A percentile compares a stretch with the other conserved stretches of the same genome.
Conservation (phyloP, 2,329 filamentous ascomycete species). For the Ophiocordyceps unilateralis region DNA sequence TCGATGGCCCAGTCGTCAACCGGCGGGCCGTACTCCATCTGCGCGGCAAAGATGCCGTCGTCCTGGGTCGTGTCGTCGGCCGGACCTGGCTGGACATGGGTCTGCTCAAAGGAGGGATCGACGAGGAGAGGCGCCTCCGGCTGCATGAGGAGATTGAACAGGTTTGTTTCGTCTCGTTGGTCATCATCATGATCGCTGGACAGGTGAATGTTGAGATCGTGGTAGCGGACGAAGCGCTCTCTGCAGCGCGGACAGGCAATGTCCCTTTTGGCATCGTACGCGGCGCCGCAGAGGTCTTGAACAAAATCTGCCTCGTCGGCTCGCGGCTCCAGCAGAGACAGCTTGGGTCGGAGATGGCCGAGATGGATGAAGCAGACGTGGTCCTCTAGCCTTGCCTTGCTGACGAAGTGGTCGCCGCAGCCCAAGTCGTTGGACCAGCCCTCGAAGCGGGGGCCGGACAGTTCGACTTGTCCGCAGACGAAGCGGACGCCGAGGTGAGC, state of each 20-base stretch:
- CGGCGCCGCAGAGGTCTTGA: constrained; percentile 24
- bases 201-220: constrained; percentile 31
- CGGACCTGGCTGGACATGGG: constrained; percentile 8
- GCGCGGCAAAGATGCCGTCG: constrained; percentile 15
- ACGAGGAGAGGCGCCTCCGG: constrained; percentile 1
- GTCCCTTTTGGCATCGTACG: constrained; percentile 22
- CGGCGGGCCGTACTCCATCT: constrained; percentile 13
- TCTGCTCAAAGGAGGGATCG: constrained; percentile 7
- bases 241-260: constrained; percentile 28
- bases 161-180: constrained; percentile 5
- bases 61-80: constrained; percentile 9
- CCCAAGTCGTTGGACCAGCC: constrained; percentile 49
- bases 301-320: constrained; percentile 14
- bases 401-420: constrained; percentile 60
- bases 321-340: constrained; percentile 6
- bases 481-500: constrained; percentile 64
- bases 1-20: constrained; percentile 26
- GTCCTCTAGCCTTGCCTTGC: constrained; percentile 64
- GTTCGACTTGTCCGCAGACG: constrained; percentile 56
- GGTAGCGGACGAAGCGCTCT: constrained; percentile 29
- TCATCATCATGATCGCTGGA: constrained; percentile 10
- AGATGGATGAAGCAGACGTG: constrained; percentile 75
- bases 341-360: constrained; percentile 29
- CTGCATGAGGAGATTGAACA: constrained; percentile 9
- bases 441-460: constrained; percentile 37